These are phyloP conservation scores for Morella rubra DNA, from an alignment of 306 rosid species.

Conservation along the genomic window DNA sequence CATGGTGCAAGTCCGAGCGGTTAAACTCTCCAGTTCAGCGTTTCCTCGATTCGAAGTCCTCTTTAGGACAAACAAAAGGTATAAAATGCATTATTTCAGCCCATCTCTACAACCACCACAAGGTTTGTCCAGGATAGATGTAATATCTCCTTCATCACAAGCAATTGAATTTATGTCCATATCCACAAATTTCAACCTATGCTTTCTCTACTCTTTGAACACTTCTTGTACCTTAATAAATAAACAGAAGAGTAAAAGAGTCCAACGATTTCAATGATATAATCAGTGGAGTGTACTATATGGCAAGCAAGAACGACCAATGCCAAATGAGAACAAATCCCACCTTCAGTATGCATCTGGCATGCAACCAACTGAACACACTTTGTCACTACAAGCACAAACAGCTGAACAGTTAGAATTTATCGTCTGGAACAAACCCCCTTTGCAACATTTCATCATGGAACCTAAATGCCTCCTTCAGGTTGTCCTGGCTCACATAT, in stretches of 20 bases:
- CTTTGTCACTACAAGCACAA: constrained; percentile 14
- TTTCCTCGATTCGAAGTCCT: neutral
- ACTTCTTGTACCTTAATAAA: constrained; percentile 13
- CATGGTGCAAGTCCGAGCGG: neutral
- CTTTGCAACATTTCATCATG: constrained; percentile 91
- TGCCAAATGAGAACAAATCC: constrained; percentile 16
- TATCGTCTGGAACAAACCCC: constrained; percentile 92
- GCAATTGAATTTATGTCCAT: neutral
- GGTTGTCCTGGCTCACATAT: constrained; percentile 73
- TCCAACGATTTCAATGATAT: constrained; percentile 10
- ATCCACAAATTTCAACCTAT: neutral
- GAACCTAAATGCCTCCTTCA: constrained; percentile 79
- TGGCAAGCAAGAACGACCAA: constrained; percentile 9
- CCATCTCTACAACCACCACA: neutral
- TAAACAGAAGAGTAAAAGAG: constrained; percentile 12
- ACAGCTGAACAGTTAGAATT: constrained; percentile 41
- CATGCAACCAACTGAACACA: constrained; percentile 18
- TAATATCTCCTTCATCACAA: constrained; percentile 17
- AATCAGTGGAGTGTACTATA: constrained; percentile 10
- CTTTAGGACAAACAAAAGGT: neutral
- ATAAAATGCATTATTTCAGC: neutral
- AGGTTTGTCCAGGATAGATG: neutral
- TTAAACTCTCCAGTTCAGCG: neutral
- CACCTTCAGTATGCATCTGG: constrained; percentile 28
- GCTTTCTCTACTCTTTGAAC: neutral